Evolutionary conservation across 148 eudicot genomes (phyloP), one percentile per base, ranked within the genome.

Genomic region (Spergularia bocconei): DNA sequence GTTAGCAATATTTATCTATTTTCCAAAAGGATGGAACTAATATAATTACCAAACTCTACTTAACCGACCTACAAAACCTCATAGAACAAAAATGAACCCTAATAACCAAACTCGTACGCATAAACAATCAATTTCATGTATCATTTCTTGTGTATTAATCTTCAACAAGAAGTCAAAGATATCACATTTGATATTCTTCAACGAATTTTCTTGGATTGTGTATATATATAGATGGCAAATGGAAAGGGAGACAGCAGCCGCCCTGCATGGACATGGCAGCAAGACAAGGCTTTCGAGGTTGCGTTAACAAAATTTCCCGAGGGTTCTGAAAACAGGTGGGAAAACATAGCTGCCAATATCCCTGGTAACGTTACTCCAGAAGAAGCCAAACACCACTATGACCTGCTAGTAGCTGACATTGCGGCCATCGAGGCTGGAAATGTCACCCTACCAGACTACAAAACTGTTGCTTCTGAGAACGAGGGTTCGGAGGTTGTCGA

Each of bases 271-370:
- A 84, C 82, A 76, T 73, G 74, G 79, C 79, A 84, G 70, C 82
- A 88, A 69, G 72, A 79, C 44, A 79, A 82, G 80, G 87, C 85
- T 70, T 85, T 85, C 77, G 92, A 89, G 80, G 83, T 64, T 71
- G 90, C 79, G 3, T 56, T 89, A 67, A 85, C 77, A 61, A 64
- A 70, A 14, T 67, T 33, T 73, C 72, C 79, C 19, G 86, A 77
- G 8, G 70, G 80, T 51, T 69, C 66, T 20, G 19, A 23, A 44
- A 75, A 77, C 17, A 71, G 84, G 11, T 86, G 84, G 86, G 80
- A 76, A 75, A 86, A 77, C 41, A 84, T 88, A 63, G 75, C 85
- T 39, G 74, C 81, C 13, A 23, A 69, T 61, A 78, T 88, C 63
- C 89, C 89, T 15, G 91, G 91, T 25, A 16, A 55, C 33, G 86